These are phyloP conservation scores for Gossypium australe DNA, from an alignment of 345 rosid species.

Conservation along the genomic window DNA sequence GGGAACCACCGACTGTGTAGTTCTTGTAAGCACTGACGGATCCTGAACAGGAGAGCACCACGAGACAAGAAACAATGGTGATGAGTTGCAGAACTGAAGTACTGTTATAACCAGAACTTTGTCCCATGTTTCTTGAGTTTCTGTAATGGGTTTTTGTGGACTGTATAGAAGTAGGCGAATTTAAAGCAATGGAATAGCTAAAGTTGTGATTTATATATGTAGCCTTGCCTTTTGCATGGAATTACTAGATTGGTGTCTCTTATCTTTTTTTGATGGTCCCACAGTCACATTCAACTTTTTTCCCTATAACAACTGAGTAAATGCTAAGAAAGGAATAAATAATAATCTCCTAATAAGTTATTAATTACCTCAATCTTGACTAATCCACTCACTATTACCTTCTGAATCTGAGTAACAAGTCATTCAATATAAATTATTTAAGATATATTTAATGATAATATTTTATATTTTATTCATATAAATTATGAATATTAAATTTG, in stretches of 20 bases:
- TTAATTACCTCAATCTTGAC: background rate
- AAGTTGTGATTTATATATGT: background rate
- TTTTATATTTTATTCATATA: too few species aligned
- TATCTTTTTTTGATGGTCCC: background rate
- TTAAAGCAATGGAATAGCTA: background rate
- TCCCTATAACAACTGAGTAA: background rate
- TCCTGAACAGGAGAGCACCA: conserved; percentile 19
- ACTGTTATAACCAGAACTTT: background rate
- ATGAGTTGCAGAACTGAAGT: background rate
- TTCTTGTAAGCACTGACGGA: conserved; percentile 64
- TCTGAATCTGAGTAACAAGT: too few species aligned
- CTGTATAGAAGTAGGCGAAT: background rate
- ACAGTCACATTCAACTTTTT: background rate
- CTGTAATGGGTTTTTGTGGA: background rate
- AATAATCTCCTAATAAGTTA: background rate
- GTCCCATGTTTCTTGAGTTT: conserved; percentile 20
- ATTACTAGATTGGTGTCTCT: conserved; percentile 10
- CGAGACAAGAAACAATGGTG: conserved; percentile 8
- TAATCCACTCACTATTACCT: background rate
- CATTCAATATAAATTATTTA: too few species aligned
- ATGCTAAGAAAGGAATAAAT: background rate
- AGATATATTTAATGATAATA: too few species aligned
- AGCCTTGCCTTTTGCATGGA: conserved; percentile 8
- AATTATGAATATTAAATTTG: too few species aligned
- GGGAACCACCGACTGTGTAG: conserved; percentile 79